phyloP scores from a whole-genome alignment of 1,284 basidiomycete genomes.

The Agaricales sp. region DNA sequence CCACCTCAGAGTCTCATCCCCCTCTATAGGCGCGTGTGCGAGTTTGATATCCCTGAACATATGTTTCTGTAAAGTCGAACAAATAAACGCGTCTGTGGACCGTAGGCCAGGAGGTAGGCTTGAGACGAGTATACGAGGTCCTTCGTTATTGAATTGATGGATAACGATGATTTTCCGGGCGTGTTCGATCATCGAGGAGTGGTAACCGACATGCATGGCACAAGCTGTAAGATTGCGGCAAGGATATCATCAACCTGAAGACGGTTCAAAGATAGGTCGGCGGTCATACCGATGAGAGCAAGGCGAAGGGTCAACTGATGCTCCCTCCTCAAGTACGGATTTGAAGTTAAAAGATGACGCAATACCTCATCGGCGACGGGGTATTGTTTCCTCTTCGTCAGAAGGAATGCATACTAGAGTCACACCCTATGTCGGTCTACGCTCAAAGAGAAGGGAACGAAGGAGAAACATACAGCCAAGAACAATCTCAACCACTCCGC shows the following conservation, averaged over 20 bases:
- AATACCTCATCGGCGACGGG: constrained; percentile 73
- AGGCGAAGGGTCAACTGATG: constrained; percentile 65
- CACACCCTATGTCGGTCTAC: neutral
- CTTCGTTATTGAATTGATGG: constrained; percentile 77
- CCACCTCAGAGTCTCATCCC: constrained; percentile 15
- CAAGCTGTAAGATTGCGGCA: constrained; percentile 41
- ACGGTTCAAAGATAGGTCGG: neutral
- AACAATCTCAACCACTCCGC: constrained; percentile 82
- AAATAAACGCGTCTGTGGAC: constrained; percentile 66
- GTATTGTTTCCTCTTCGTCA: constrained; percentile 58
- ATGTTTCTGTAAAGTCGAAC: constrained; percentile 72
- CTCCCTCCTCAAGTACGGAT: constrained; percentile 58
- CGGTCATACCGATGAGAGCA: constrained; percentile 55
- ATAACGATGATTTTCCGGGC: constrained; percentile 60
- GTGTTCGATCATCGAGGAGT: constrained; percentile 56
- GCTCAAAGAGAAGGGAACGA: neutral
- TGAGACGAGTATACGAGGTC: constrained; percentile 63
- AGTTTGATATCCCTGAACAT: constrained; percentile 68
- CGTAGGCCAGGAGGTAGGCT: constrained; percentile 59
- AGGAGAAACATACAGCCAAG: constrained; percentile 54
- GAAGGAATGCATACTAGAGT: constrained; percentile 72
- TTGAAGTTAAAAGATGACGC: constrained; percentile 69
- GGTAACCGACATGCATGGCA: constrained; percentile 48
- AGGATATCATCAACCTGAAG: neutral
- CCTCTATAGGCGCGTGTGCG: constrained; percentile 47